Base-by-base conservation (phyloP, 495 filamentous ascomycete genomes). In the Podospora sp. region DNA sequence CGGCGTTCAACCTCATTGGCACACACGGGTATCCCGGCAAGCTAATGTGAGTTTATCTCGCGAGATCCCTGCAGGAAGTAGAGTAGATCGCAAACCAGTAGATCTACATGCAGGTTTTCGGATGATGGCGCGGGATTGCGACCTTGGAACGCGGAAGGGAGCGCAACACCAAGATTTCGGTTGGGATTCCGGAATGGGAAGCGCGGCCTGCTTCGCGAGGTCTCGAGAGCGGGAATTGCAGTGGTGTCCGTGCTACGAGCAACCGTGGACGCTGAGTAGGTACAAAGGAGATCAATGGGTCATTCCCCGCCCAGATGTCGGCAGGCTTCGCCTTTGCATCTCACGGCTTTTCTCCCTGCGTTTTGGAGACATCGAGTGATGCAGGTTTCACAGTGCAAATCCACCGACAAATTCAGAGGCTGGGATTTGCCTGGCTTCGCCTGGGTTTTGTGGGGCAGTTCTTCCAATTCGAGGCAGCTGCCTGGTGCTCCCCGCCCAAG, bases 391-490 rank as follows among this genome's bases (percentile, higher is more conserved):
- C 2, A 18, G 9, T 14, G 40, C 40, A 46, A 18, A 22, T 1
- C 8, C 20, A 6, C 52, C 9, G 22, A n/a, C 9, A 55, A 55
- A 55, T 24, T 22, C 52, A 12, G 25, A 55, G 52, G 52, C 68
- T 60, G 57, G 68, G 53, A 46, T 64, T 51, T 73, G 71, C 71
- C 71, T 73, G 40, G 61, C 27, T 63, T 46, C 40, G 57, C 68
- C 66, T 71, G 69, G 69, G 21, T 52, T 69, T 52, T 55, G 52
- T 55, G 52, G 52, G n/a, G 40, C 40, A n/a, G n/a, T n/a, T n/a
- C n/a, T n/a, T n/a, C n/a, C n/a, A n/a, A 4, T 18, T n/a, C 20
- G 14, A 33, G 14, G 35, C 57, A 63, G 64, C 51, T 56, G 40
- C 50, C 62, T 40, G 18, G 26, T 7, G 57, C 18, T 4, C 26